These are phyloP conservation scores for Eimeria praecox DNA, from an alignment of 169 alveolate species.

Conservation along the genomic window DNA sequence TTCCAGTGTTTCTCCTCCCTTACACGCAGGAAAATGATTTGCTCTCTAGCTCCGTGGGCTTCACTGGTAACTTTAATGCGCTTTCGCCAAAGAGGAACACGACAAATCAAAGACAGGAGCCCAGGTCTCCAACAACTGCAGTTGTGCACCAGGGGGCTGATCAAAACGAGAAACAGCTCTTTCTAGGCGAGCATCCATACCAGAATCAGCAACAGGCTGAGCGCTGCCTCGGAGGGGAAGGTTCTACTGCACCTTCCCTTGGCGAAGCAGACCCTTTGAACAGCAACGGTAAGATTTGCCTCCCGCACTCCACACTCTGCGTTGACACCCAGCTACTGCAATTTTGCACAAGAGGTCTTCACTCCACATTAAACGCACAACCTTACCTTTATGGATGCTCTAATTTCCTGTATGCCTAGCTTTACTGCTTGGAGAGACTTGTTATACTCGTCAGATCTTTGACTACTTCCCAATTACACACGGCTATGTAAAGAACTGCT, in stretches of 20 bases:
- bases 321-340: too few relatives aligned
- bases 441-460: too few relatives aligned
- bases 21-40: neutral
- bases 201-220: neutral
- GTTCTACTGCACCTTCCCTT: slow-evolving; percentile 37
- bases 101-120: neutral
- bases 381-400: too few relatives aligned
- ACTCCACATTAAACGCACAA: too few relatives aligned
- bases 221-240: neutral
- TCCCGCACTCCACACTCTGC: too few relatives aligned
- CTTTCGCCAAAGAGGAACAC: neutral
- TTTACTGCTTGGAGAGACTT: too few relatives aligned
- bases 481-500: too few relatives aligned
- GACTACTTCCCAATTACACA: too few relatives aligned
- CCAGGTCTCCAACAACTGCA: neutral
- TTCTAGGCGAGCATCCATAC: neutral
- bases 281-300: neutral
- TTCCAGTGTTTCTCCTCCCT: neutral
- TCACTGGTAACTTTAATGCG: neutral
- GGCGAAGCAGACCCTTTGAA: slow-evolving; percentile 2
- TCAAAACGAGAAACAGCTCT: neutral
- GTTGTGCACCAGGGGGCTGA: neutral
- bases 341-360: too few relatives aligned
- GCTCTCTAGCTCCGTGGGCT: neutral
- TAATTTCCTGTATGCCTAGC: too few relatives aligned